These are phyloP conservation scores for Talaromyces amestolkiae DNA, from an alignment of 2,329 filamentous ascomycete species.

Conservation along the genomic window DNA sequence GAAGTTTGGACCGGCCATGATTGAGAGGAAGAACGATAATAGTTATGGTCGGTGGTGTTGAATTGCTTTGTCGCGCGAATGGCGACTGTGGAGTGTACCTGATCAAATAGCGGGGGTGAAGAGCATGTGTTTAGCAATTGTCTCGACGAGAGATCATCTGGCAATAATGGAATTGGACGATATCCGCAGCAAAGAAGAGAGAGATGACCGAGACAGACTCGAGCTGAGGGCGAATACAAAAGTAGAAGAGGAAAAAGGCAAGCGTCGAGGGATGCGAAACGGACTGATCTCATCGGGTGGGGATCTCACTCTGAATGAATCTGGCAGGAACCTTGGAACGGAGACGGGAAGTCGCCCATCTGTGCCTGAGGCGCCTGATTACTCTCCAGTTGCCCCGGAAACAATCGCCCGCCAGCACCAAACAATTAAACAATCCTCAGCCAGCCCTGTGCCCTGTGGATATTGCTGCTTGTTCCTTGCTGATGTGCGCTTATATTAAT, in stretches of 20 bases:
- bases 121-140: constrained; percentile 10
- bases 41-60: constrained; percentile 23
- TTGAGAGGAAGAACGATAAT: neutral
- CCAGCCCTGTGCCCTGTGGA: constrained; percentile 16
- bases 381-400: constrained; percentile 15
- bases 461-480: constrained; percentile 12
- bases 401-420: constrained; percentile 9
- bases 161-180: neutral
- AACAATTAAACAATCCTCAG: constrained; percentile 12
- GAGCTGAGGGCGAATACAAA: neutral
- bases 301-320: neutral
- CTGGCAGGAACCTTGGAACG: constrained; percentile 9
- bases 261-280: neutral
- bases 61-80: constrained; percentile 11
- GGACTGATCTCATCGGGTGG: constrained; percentile 8
- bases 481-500: constrained; percentile 6
- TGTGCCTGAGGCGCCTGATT: constrained; percentile 2
- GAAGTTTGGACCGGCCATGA: constrained; percentile 37
- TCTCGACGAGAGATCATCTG: neutral
- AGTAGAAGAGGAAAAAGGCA: neutral
- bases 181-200: neutral
- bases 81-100: constrained; percentile 7
- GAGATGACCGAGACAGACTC: neutral
- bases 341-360: neutral
- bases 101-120: constrained; percentile 4